These are phyloP conservation scores for grape (Vitis vinifera) DNA, from an alignment of 164 flowering plant species.

Conservation along the genomic window ASM3070453v1 NC_081818.1:3997501-3998000, in stretches of 20 bases:
- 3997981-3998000: conserved; percentile 70
- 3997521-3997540: conserved; percentile 18
- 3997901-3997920: conserved; percentile 80
- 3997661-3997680: conserved; percentile 61
- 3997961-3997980: conserved; percentile 78
- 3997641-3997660: conserved; percentile 75
- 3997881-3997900: conserved; percentile 83
- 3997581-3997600: conserved; percentile 72
- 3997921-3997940: conserved; percentile 83
- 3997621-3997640: conserved; percentile 72
- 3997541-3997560: conserved; percentile 31
- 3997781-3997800: conserved; percentile 43
- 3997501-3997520: conserved; percentile 26
- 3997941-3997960: conserved; percentile 77
- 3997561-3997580: conserved; percentile 48
- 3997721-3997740: conserved; percentile 46
- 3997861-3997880: conserved; percentile 76
- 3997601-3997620: conserved; percentile 85
- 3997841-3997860: conserved; percentile 65
- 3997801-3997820: conserved; percentile 42
- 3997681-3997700: conserved; percentile 43
- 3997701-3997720: conserved; percentile 47
- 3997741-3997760: conserved; percentile 25
- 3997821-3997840: conserved; percentile 58
- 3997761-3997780: conserved; percentile 45